Percentiles rank a stretch among this genome's conserved stretches.
Evolutionary conservation across 2,329 filamentous ascomycete species (phyloP).

Genomic region (Fusarium setosum): DNA sequence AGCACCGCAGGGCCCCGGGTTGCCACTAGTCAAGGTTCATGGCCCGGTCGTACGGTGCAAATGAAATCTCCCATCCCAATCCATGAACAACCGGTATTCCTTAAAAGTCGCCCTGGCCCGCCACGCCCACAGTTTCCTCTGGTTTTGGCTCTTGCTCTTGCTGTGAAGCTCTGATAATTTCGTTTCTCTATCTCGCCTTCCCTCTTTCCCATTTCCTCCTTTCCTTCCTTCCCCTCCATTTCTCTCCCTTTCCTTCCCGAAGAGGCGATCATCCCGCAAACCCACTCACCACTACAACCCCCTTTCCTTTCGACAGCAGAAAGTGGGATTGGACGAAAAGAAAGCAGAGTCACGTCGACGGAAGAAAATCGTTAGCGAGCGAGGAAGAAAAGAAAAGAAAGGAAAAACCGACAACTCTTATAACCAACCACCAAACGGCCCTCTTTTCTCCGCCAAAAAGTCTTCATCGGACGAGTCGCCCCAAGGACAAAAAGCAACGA

Average conservation of each 20-base stretch:
- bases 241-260: slow-evolving; percentile 9
- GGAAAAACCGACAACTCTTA: slow-evolving; percentile 29
- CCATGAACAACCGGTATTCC: slow-evolving; percentile 17
- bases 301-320: slow-evolving; percentile 3
- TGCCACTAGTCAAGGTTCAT: slow-evolving; percentile 36
- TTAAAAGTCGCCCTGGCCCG: slow-evolving; percentile 39
- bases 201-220: slow-evolving; percentile 8
- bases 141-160: slow-evolving; percentile 31
- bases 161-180: slow-evolving; percentile 35
- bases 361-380: slow-evolving; percentile 12
- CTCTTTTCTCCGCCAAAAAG: slow-evolving; percentile 17
- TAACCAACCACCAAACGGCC: slow-evolving; percentile 15
- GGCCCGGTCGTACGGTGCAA: slow-evolving; percentile 43
- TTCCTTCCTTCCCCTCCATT: slow-evolving; percentile 4
- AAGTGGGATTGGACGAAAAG: slow-evolving; percentile 23
- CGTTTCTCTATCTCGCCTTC: slow-evolving; percentile 32
- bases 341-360: slow-evolving; percentile 21
- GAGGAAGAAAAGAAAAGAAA: slow-evolving; percentile 22
- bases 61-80: slow-evolving; percentile 34
- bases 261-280: background rate
- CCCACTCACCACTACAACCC: background rate
- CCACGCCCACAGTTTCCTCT: slow-evolving; percentile 34
- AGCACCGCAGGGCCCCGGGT: slow-evolving; percentile 36
- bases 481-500: slow-evolving; percentile 39
- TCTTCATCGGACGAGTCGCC: slow-evolving; percentile 36